A percentile compares a stretch with the other conserved stretches of the same genome.
Evolutionary conservation across 352 stramenopile genomes (phyloP).

Genomic region (Pythium sp.): DNA sequence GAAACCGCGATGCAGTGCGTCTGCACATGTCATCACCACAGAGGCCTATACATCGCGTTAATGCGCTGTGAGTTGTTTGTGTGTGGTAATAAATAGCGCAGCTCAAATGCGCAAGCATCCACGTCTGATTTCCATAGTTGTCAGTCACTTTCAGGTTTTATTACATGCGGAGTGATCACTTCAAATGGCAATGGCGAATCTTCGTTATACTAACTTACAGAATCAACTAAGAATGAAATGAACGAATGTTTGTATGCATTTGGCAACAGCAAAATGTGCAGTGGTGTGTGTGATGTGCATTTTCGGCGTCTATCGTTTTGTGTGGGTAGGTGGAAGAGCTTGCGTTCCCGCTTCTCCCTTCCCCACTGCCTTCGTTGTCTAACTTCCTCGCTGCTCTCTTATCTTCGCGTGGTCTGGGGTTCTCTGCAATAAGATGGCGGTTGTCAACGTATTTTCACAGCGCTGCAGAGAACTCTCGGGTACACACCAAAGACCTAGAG

Average conservation of each 20-base stretch:
- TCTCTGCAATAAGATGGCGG: background rate
- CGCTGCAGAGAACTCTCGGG: conserved; percentile 1
- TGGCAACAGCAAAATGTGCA: background rate
- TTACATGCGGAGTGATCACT: too few relatives aligned
- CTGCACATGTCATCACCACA: too few relatives aligned
- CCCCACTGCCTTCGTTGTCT: background rate
- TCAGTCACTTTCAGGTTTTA: too few relatives aligned
- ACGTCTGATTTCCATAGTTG: too few relatives aligned
- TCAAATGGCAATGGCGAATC: background rate
- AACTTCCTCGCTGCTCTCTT: background rate
- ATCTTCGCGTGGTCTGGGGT: background rate
- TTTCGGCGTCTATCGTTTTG: conserved; percentile 17
- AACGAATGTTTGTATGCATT: conserved; percentile 2
- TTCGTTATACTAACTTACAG: conserved; percentile 14
- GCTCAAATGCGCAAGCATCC: too few relatives aligned
- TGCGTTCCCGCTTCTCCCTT: background rate
- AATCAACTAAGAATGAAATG: background rate
- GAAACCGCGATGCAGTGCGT: too few relatives aligned
- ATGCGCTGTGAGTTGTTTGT: too few relatives aligned
- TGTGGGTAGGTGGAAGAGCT: background rate
- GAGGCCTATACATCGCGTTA: too few relatives aligned
- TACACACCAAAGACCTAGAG: conserved; percentile 39
- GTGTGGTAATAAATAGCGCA: too few relatives aligned
- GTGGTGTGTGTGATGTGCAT: background rate
- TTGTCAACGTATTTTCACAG: conserved; percentile 5